A percentile compares a stretch with the other conserved stretches of the same genome.
Evolutionary conservation across 805 yeast species (phyloP).

Genomic region (Tetrapisispora fleetii): DNA sequence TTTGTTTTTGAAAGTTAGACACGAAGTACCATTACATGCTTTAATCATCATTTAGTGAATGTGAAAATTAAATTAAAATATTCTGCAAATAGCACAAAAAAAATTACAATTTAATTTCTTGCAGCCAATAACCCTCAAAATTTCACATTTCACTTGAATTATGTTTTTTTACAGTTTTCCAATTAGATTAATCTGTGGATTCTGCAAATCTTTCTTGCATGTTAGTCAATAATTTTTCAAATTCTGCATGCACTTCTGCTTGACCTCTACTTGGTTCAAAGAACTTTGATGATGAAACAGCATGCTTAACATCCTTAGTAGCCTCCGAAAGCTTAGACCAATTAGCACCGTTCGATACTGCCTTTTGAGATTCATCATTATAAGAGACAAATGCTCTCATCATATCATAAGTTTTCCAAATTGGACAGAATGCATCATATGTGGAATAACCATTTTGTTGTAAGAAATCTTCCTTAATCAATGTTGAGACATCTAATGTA

Average conservation of each 20-base stretch:
- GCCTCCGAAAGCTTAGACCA: slow-evolving; percentile 90
- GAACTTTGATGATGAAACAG: slow-evolving; percentile 91
- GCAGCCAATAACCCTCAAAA: background rate
- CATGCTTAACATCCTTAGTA: slow-evolving; percentile 84
- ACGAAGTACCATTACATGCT: background rate
- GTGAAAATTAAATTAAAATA: background rate
- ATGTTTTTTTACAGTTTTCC: background rate
- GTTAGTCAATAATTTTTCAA: slow-evolving; percentile 59
- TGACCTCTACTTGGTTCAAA: slow-evolving; percentile 92
- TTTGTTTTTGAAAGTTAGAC: background rate
- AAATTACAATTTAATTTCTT: background rate
- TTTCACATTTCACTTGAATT: background rate
- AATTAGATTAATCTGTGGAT: slow-evolving; percentile 61
- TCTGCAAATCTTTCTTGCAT: slow-evolving; percentile 91
- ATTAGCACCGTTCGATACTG: slow-evolving; percentile 83
- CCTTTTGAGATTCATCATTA: slow-evolving; percentile 96
- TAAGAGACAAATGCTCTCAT: slow-evolving; percentile 89
- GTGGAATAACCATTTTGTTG: slow-evolving; percentile 99
- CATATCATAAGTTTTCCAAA: slow-evolving; percentile 98
- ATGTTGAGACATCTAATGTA: slow-evolving; percentile 81
- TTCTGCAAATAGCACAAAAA: background rate
- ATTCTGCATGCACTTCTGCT: slow-evolving; percentile 63
- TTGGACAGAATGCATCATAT: slow-evolving; percentile 98
- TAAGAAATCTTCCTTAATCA: slow-evolving; percentile 94
- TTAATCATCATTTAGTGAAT: background rate